Conservation (phyloP, 164 flowering plant genomes). For the Macadamia tetraphylla region DNA sequence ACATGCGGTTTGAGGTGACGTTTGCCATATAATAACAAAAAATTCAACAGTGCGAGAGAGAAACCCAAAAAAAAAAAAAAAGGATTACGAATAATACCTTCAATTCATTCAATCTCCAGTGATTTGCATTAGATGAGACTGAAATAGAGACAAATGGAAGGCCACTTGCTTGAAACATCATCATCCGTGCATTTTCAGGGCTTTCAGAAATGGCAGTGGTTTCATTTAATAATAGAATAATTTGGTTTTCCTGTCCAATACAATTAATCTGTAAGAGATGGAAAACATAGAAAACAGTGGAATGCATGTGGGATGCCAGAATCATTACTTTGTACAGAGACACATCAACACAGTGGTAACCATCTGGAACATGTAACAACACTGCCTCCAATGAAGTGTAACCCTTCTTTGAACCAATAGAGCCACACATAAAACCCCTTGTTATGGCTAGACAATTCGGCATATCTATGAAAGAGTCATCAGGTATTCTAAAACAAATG, state of each 20-base stretch:
- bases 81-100: slow-evolving; percentile 40
- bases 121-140: slow-evolving; percentile 26
- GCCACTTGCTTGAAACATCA: slow-evolving; percentile 55
- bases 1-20: too few species aligned
- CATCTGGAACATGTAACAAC: slow-evolving; percentile 54
- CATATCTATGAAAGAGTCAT: slow-evolving; percentile 45
- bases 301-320: background rate
- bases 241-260: slow-evolving; percentile 63
- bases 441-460: slow-evolving; percentile 59
- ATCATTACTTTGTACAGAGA: slow-evolving; percentile 81
- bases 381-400: slow-evolving; percentile 51
- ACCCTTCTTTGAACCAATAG: slow-evolving; percentile 23
- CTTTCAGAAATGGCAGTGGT: slow-evolving; percentile 43
- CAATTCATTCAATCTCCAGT: slow-evolving; percentile 59
- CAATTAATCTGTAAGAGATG: slow-evolving; percentile 1
- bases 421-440: slow-evolving; percentile 48
- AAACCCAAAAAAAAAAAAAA: background rate
- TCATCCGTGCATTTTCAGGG: slow-evolving; percentile 58
- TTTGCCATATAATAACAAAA: too few species aligned
- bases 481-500: slow-evolving; percentile 65
- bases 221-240: slow-evolving; percentile 71
- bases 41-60: background rate
- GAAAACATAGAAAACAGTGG: background rate
- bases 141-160: slow-evolving; percentile 69
- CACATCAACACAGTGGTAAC: slow-evolving; percentile 74